Conservation (phyloP, 2,329 filamentous ascomycete genomes). For the Ustulina deusta region DNA sequence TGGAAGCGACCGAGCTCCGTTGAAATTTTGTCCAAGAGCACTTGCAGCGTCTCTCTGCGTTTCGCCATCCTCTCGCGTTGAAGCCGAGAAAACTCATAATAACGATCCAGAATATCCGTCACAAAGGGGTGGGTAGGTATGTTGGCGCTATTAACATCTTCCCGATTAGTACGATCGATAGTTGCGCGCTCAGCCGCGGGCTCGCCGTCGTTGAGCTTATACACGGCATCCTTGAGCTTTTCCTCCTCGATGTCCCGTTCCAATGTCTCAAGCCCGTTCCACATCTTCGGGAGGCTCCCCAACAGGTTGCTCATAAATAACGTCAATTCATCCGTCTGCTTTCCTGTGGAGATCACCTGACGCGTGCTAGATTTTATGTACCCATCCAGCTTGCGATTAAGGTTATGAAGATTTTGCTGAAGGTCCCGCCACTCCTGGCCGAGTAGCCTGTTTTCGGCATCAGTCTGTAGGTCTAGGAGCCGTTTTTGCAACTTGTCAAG, state of each 20-base stretch:
- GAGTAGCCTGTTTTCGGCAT: slow-evolving; percentile 12
- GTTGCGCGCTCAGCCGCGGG: background rate
- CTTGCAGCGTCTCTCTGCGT: slow-evolving; percentile 26
- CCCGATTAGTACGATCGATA: background rate
- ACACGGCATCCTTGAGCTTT: background rate
- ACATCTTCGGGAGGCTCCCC: slow-evolving; percentile 3
- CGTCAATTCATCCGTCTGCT: slow-evolving; percentile 21
- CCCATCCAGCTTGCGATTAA: slow-evolving; percentile 16
- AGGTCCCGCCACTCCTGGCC: slow-evolving; percentile 11
- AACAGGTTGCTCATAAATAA: slow-evolving; percentile 6
- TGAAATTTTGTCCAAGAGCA: slow-evolving; percentile 12
- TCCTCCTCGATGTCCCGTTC: background rate
- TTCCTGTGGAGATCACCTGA: background rate
- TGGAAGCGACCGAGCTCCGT: slow-evolving; percentile 27
- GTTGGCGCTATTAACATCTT: background rate
- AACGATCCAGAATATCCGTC: slow-evolving; percentile 14
- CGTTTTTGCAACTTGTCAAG: slow-evolving; percentile 24
- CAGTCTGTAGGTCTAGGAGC: slow-evolving; percentile 10
- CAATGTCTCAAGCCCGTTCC: background rate
- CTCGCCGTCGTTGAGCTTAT: background rate
- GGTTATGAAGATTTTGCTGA: slow-evolving; percentile 11
- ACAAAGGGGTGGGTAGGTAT: background rate
- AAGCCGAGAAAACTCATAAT: slow-evolving; percentile 20
- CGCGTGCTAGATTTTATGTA: slow-evolving; percentile 10
- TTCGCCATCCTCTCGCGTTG: slow-evolving; percentile 20